Percentiles rank a stretch among this genome's conserved stretches.
phyloP scores from a whole-genome alignment of 1,139 yeast genomes.

The Scheffersomyces cryptocercus region DNA sequence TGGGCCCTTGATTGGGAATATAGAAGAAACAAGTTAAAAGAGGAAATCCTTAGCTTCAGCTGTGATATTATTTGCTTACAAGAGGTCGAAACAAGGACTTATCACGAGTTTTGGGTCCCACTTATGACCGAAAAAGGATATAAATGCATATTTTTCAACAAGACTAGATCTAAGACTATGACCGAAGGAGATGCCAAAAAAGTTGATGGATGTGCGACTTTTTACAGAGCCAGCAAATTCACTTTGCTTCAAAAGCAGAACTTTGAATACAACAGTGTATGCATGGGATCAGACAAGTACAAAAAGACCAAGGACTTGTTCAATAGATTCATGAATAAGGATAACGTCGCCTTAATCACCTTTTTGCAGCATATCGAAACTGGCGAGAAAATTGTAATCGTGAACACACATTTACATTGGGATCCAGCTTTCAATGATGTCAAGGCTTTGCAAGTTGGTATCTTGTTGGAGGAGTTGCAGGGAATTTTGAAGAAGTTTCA shows the following conservation, averaged over 20 bases:
- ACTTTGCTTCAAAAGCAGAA: conserved; percentile 68
- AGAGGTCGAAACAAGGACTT: conserved; percentile 89
- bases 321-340: conserved; percentile 95
- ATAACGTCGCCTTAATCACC: conserved; percentile 84
- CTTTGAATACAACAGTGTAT: conserved; percentile 85
- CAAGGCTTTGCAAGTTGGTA: conserved; percentile 92
- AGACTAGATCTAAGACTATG: conserved; percentile 94
- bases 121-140: conserved; percentile 73
- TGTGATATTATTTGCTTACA: conserved; percentile 88
- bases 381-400: conserved; percentile 72
- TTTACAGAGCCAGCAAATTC: conserved; percentile 71
- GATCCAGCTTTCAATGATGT: conserved; percentile 97
- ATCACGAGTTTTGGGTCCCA: conserved; percentile 85
- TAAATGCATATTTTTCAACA: conserved; percentile 77
- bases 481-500: conserved; percentile 53
- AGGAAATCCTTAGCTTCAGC: conserved; percentile 64
- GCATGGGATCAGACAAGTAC: conserved; percentile 84
- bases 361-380: conserved; percentile 72
- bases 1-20: conserved; percentile 98
- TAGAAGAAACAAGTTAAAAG: conserved; percentile 71
- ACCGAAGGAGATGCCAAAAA: conserved; percentile 76
- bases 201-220: conserved; percentile 97
- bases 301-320: conserved; percentile 93
- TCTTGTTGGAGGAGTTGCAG: conserved; percentile 85
- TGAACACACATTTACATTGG: conserved; percentile 97